Conservation (phyloP, 257 asterid genomes). For the Solanum ossicruentum region DNA sequence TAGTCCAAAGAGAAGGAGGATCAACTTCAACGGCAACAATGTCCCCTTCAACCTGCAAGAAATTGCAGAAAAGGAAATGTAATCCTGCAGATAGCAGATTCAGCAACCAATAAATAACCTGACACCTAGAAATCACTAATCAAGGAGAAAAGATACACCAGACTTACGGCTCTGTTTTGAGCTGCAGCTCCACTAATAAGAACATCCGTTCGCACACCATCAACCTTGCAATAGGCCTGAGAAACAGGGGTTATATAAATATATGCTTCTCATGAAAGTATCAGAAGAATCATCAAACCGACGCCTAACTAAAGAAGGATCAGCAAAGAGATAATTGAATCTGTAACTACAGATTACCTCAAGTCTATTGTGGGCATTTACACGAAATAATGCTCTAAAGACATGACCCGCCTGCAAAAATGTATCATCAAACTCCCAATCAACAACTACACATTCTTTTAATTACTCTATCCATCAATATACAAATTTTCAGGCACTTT, state of each 20-base stretch:
- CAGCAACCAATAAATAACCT: background rate
- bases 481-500: background rate
- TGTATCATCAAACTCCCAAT: background rate
- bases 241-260: slow-evolving; percentile 4
- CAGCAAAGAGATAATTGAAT: background rate
- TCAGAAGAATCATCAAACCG: background rate
- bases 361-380: slow-evolving; percentile 67
- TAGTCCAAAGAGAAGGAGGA: slow-evolving; percentile 31
- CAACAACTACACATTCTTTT: background rate
- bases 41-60: slow-evolving; percentile 78
- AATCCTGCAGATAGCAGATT: background rate
- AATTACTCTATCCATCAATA: background rate
- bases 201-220: slow-evolving; percentile 65
- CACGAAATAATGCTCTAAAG: slow-evolving; percentile 60
- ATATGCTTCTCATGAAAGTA: background rate
- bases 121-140: background rate
- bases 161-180: slow-evolving; percentile 88
- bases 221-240: slow-evolving; percentile 86
- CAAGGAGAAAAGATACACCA: background rate
- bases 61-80: slow-evolving; percentile 5
- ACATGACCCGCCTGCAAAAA: slow-evolving; percentile 47
- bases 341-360: slow-evolving; percentile 37
- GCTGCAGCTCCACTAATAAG: slow-evolving; percentile 48
- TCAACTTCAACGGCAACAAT: slow-evolving; percentile 63
- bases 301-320: background rate